Percentiles rank a stretch among this genome's conserved stretches.
Evolutionary conservation across 805 yeast species (phyloP).

Genomic region (Teunomyces panamensis): DNA sequence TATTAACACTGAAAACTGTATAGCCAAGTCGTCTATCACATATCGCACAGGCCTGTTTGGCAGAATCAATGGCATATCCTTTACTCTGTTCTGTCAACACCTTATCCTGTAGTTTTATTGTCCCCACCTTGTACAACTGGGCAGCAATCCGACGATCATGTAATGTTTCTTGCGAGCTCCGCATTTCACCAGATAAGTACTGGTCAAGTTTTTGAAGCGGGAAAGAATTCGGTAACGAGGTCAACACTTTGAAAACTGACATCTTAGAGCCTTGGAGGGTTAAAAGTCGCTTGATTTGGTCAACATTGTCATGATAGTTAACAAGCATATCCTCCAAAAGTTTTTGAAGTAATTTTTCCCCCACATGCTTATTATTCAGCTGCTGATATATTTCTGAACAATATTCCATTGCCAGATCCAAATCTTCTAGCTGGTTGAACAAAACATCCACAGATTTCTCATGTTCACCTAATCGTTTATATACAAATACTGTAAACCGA

Average conservation of each 20-base stretch:
- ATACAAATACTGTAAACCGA: constrained; percentile 54
- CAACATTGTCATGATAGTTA: constrained; percentile 31
- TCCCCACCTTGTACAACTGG: constrained; percentile 53
- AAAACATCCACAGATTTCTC: constrained; percentile 60
- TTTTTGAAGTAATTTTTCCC: constrained; percentile 46
- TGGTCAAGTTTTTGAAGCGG: constrained; percentile 41
- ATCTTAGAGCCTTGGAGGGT: constrained; percentile 46
- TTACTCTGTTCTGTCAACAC: constrained; percentile 37
- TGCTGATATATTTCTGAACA: constrained; percentile 47
- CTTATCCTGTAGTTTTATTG: constrained; percentile 45
- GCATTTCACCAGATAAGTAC: constrained; percentile 46
- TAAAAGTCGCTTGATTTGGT: constrained; percentile 40
- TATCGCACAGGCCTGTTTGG: constrained; percentile 48
- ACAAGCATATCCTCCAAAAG: constrained; percentile 48
- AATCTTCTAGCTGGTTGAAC: constrained; percentile 55
- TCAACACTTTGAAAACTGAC: constrained; percentile 44
- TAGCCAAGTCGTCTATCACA: constrained; percentile 59
- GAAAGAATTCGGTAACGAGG: constrained; percentile 50
- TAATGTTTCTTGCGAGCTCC: constrained; percentile 36
- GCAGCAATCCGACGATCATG: constrained; percentile 41
- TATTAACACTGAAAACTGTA: constrained; percentile 50
- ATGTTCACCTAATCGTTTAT: constrained; percentile 59
- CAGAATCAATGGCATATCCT: constrained; percentile 37
- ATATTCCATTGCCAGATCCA: constrained; percentile 56
- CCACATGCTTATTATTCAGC: constrained; percentile 32